Evolutionary conservation across 305 asterid genomes (phyloP).

Genomic region (Nicotiana rustica): DNA sequence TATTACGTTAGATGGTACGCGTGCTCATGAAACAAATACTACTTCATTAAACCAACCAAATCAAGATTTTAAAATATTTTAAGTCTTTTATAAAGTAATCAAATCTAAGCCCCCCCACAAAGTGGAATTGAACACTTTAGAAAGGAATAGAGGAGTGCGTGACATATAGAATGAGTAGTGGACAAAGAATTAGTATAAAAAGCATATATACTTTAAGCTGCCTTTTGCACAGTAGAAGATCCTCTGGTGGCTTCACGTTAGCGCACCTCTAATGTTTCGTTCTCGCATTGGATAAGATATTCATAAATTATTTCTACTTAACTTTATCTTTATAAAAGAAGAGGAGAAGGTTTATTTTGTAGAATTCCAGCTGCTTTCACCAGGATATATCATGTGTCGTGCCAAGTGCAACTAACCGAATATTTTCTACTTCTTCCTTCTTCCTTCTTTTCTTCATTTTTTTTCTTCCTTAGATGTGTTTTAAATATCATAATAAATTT

Average conservation of each 20-base stretch:
- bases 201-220: constrained; percentile 35
- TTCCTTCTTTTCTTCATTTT: background rate
- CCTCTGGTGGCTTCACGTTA: constrained; percentile 25
- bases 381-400: too few relatives aligned
- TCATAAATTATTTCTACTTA: background rate
- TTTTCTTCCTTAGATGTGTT: background rate
- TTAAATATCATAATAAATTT: too few relatives aligned
- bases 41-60: background rate
- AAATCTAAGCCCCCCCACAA: constrained; percentile 11
- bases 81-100: background rate
- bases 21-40: background rate
- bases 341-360: background rate
- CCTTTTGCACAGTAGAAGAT: constrained; percentile 26
- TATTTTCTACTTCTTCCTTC: background rate
- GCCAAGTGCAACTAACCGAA: background rate
- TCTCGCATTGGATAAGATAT: constrained; percentile 22
- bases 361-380: too few relatives aligned
- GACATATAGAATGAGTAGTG: constrained; percentile 2
- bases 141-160: background rate
- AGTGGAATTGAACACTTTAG: constrained; percentile 9
- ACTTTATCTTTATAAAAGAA: constrained; percentile 5
- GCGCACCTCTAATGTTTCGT: background rate
- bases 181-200: background rate
- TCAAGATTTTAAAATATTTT: background rate
- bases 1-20: background rate